phyloP scores from a whole-genome alignment of 495 filamentous ascomycete species.

The Hamigera avellanea region DNA sequence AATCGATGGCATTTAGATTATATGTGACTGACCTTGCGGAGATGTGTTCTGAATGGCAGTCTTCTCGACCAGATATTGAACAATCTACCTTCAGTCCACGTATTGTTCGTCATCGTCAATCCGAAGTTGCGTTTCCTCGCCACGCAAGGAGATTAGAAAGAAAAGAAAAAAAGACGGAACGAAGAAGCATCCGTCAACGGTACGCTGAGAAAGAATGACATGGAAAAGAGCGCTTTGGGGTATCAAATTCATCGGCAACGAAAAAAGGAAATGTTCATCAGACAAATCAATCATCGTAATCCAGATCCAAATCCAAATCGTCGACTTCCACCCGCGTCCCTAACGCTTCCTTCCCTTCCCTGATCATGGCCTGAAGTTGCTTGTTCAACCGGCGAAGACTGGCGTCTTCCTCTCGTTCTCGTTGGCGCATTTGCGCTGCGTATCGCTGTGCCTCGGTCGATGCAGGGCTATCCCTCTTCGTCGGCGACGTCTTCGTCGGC shows the following conservation, averaged over 20 bases:
- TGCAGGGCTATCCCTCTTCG: constrained; percentile 29
- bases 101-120: no score
- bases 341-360: constrained; percentile 76
- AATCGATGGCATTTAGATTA: not conserved
- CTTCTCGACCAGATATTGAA: no score
- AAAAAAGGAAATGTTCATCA: not conserved
- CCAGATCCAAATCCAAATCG: constrained; percentile 37
- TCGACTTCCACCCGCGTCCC: constrained; percentile 70
- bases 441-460: constrained; percentile 55
- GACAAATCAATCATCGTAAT: constrained; percentile 12
- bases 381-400: constrained; percentile 67
- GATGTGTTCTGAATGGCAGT: no score
- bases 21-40: no score
- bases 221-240: no score
- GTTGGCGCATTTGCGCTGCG: constrained; percentile 51
- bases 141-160: no score
- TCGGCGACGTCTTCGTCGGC: constrained; percentile 29
- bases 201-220: no score
- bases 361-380: constrained; percentile 72
- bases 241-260: no score
- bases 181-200: no score
- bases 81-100: no score
- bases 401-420: constrained; percentile 69
- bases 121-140: no score
- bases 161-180: no score